Evolutionary conservation across 2,329 filamentous ascomycete genomes (phyloP), one percentile per base, ranked within the genome.

Genomic region (Coniochaeta sp.): DNA sequence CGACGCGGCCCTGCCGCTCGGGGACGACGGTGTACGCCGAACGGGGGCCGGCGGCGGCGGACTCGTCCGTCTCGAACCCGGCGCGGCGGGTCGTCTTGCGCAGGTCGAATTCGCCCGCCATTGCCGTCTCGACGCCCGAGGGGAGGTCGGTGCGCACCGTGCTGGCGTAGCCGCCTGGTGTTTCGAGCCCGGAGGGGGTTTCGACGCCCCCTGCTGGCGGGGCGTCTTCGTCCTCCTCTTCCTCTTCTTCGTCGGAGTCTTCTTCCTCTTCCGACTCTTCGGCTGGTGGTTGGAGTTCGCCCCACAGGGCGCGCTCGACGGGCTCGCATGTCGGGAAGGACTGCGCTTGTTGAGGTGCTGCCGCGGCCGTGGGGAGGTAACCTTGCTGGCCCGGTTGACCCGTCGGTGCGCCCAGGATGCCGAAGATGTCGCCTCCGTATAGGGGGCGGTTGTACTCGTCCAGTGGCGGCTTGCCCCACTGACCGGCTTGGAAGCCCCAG

Each of bases 401-500:
- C n/a, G 28, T 30, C 4, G 47, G 47, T 6, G 69, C 69, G 4
- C 68, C 69, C 20, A 75, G 75, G 47, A 95, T 82, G 54, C 94
- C 94, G 64, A 96, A 96, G 20, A 97, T 89, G 67, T 99, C 94
- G 59, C 94, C 92, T 50, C 92, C 94, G 64, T 91, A 97, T 3
- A 96, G 74, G 0, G 94, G 91, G 49, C 89, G 78, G 67, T 96
- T 95, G 67, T 89, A 88, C 60, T 97, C 94, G 64, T 97, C 92
- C 1, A 95, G 85, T 0, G 94, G 94, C 1, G 94, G 92, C 67
- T 97, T 97, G 49, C 94, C 94, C 76, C 92, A 99, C 54, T 92
- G 91, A 54, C 94, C 94, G 7, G 92, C 91, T 59, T 92, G 88
- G 68, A 95, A 99, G 2, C 94, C 94, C 94, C 94, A 99, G 52